phyloP scores from a whole-genome alignment of 2,329 filamentous ascomycete genomes.

The Talaromyces sp. region DNA sequence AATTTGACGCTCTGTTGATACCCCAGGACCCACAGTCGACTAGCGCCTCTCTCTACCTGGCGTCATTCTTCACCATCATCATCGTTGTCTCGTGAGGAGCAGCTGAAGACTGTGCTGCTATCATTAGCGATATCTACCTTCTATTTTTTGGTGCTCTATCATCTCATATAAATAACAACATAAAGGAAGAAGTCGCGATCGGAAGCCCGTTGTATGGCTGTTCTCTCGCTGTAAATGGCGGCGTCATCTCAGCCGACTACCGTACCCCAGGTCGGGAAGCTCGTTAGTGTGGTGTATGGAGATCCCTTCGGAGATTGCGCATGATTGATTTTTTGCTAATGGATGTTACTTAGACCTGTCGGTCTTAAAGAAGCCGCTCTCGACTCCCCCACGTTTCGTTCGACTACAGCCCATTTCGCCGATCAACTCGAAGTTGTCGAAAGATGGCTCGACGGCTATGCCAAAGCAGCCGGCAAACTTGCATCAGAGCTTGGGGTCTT shows the following conservation, averaged over 20 bases:
- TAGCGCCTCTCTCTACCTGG: neutral
- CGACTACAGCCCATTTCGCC: slow-evolving; percentile 77
- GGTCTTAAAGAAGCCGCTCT: slow-evolving; percentile 90
- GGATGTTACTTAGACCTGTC: slow-evolving; percentile 59
- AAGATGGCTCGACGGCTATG: slow-evolving; percentile 78
- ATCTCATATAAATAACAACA: neutral
- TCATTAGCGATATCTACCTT: neutral
- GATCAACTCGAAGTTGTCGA: slow-evolving; percentile 91
- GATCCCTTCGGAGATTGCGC: neutral
- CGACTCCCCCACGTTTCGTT: slow-evolving; percentile 93
- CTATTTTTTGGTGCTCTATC: neutral
- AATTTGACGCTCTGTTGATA: neutral
- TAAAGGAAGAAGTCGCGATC: neutral
- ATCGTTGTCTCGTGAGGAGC: neutral
- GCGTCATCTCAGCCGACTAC: slow-evolving; percentile 34
- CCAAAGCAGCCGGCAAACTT: slow-evolving; percentile 61
- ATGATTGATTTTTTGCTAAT: neutral
- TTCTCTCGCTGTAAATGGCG: slow-evolving; percentile 25
- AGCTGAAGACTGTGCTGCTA: neutral
- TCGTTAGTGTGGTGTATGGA: slow-evolving; percentile 46
- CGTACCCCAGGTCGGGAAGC: slow-evolving; percentile 42
- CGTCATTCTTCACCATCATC: slow-evolving; percentile 6
- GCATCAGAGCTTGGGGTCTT: slow-evolving; percentile 66
- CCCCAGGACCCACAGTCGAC: slow-evolving; percentile 11
- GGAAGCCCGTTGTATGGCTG: slow-evolving; percentile 12